Percentiles rank a stretch among this genome's conserved stretches.
phyloP scores from a whole-genome alignment of 331 rosid genomes.

The Malus hybrid region DNA sequence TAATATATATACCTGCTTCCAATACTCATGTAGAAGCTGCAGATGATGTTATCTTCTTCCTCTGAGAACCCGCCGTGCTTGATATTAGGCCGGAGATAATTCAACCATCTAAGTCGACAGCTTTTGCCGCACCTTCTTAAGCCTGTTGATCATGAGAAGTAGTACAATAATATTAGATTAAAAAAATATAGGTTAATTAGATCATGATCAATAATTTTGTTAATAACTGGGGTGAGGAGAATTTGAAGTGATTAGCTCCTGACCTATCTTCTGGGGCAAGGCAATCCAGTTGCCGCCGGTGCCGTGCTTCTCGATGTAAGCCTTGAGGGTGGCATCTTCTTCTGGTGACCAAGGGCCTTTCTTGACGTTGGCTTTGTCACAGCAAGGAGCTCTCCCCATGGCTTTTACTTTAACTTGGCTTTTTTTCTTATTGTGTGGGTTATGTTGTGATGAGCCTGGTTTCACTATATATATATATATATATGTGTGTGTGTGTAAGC shows the following conservation, averaged over 20 bases:
- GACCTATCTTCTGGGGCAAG: conserved; percentile 94
- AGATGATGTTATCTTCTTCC: conserved; percentile 90
- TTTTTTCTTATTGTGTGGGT: background rate
- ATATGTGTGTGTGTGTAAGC: background rate
- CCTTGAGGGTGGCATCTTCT: conserved; percentile 90
- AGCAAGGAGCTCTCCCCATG: conserved; percentile 99
- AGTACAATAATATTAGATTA: no score
- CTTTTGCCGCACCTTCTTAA: conserved; percentile 96
- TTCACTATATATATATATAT: background rate
- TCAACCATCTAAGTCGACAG: conserved; percentile 92
- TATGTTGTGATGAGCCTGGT: conserved; percentile 7
- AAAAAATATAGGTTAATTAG: no score
- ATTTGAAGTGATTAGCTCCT: background rate
- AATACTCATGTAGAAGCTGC: conserved; percentile 75
- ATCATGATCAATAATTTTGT: background rate
- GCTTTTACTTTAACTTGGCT: background rate
- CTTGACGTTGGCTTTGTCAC: conserved; percentile 98
- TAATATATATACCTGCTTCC: conserved; percentile 73
- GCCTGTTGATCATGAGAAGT: conserved; percentile 26
- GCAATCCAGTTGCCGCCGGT: conserved; percentile 99
- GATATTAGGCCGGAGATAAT: conserved; percentile 90
- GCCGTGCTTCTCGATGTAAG: conserved; percentile 75
- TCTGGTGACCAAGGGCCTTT: conserved; percentile 99
- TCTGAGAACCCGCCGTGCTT: conserved; percentile 92
- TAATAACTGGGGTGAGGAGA: background rate